phyloP scores from a whole-genome alignment of 257 asterid species.

The Solanum bulbocastanum region DNA sequence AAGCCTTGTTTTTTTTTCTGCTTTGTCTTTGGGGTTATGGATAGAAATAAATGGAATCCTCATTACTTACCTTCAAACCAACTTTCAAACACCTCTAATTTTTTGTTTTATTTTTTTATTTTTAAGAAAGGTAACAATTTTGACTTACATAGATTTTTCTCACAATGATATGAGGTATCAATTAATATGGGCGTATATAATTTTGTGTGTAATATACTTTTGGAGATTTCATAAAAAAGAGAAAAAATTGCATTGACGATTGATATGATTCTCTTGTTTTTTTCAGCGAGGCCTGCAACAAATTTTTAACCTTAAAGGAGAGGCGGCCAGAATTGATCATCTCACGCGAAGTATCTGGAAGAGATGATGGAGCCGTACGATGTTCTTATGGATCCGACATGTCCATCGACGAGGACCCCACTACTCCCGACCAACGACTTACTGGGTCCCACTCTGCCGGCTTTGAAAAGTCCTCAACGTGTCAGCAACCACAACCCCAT shows the following conservation, averaged over 20 bases:
- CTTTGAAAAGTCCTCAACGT: constrained; percentile 4
- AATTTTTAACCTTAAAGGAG: constrained; percentile 48
- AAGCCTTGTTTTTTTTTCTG: background rate
- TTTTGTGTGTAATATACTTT: background rate
- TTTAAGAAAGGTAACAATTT: background rate
- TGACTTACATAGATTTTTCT: background rate
- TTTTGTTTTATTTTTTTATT: background rate
- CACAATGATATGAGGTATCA: background rate
- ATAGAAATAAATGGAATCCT: background rate
- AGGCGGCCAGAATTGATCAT: constrained; percentile 49
- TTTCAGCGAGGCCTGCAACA: constrained; percentile 80
- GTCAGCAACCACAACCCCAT: constrained; percentile 2
- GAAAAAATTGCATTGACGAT: background rate
- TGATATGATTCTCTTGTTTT: background rate
- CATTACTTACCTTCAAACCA: background rate
- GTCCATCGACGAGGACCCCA: constrained; percentile 38
- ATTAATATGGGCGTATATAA: background rate
- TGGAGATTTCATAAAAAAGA: background rate
- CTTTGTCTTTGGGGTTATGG: background rate
- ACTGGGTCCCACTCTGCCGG: constrained; percentile 9
- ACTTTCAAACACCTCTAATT: background rate
- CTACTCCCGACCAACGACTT: constrained; percentile 11
- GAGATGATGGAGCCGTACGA: constrained; percentile 45
- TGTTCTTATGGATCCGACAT: constrained; percentile 45
- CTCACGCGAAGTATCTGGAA: constrained; percentile 30